Base-by-base conservation (phyloP, 441 rosid species). In the Manihot esculenta region DNA sequence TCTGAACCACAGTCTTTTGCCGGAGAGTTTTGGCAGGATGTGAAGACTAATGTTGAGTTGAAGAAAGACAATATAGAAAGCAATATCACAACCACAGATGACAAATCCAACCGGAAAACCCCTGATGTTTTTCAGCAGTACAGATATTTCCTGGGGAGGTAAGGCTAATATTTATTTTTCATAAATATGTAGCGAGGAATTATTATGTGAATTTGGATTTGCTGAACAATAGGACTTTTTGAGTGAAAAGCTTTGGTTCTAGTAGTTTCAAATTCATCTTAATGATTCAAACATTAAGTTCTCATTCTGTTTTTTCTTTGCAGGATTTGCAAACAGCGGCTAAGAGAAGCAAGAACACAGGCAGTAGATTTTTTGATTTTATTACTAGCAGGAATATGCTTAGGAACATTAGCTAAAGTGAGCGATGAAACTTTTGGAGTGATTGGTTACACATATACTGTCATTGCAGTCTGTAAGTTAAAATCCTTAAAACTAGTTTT, bases 391-490 rank as follows among this genome's bases (percentile, higher is more conserved):
- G 99, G 99, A 69, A 87, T 92, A 77, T 95, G 98, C 88, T 86
- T 93, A 81, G 99, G 98, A 75, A 93, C 98, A 4, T 87, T 95
- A 59, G 97, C 97, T 64, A 90, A 93, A 91, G 95, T 95, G 76
- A 88, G 87, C 54, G 99, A 93, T 24, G 98, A 89, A 85, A 91
- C 95, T 35, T 93, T 93, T 53, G 99, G 99, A 35, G 86, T 85
- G 35, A 71, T 78, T 23, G 99, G 99, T 62, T 95, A 95, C 57
- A 93, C 96, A 54, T 91, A 89, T 73, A 88, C 98, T 21, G 97
- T 95, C 78, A 95, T 95, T 73, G 97, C 97, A 70, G 90, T 95
- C 73, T 93, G 99, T 95, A 89, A 95, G 99, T 88, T 69, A 18
- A 62, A 72, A 12, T 48, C 23, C 61, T 14, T 24, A 13, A 2